Evolutionary conservation across 305 asterid genomes (phyloP).

Genomic region (Ajuga reptans): DNA sequence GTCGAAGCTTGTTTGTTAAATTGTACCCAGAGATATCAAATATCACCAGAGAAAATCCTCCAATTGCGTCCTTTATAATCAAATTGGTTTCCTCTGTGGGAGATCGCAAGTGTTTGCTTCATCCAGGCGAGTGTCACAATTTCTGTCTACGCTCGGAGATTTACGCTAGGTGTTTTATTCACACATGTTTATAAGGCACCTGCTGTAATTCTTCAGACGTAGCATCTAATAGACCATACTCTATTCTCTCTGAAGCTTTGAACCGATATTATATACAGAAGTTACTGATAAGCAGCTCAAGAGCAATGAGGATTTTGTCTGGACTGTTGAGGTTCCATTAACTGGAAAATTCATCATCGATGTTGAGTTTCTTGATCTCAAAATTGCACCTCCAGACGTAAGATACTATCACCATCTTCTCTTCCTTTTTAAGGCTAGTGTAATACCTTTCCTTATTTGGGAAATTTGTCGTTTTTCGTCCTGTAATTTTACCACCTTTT

Average conservation of each 20-base stretch:
- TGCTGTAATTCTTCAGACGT: too few species aligned
- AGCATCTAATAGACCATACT: neutral
- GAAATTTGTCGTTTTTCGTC: too few species aligned
- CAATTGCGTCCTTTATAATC: constrained; percentile 74
- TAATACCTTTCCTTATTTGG: too few species aligned
- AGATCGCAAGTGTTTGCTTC: constrained; percentile 73
- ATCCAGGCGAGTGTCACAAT: constrained; percentile 51
- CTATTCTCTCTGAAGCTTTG: neutral
- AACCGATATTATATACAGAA: constrained; percentile 23
- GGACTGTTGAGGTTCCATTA: constrained; percentile 66
- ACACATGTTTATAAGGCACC: too few species aligned
- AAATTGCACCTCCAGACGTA: constrained; percentile 58
- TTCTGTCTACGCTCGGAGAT: neutral
- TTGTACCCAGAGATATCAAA: constrained; percentile 72
- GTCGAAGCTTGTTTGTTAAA: constrained; percentile 50
- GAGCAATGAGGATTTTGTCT: constrained; percentile 50
- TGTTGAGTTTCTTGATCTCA: constrained; percentile 83
- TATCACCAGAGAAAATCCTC: constrained; percentile 70
- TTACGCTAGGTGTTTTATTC: too few species aligned
- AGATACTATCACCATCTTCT: neutral
- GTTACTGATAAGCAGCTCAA: constrained; percentile 41
- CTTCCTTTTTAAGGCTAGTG: neutral
- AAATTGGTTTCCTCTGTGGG: constrained; percentile 63
- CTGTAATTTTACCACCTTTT: too few species aligned
- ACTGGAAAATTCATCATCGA: constrained; percentile 87